Percentiles rank a stretch among this genome's conserved stretches.
Evolutionary conservation across 2,329 filamentous ascomycete genomes (phyloP).

Genomic region (Polytolypa hystricis): DNA sequence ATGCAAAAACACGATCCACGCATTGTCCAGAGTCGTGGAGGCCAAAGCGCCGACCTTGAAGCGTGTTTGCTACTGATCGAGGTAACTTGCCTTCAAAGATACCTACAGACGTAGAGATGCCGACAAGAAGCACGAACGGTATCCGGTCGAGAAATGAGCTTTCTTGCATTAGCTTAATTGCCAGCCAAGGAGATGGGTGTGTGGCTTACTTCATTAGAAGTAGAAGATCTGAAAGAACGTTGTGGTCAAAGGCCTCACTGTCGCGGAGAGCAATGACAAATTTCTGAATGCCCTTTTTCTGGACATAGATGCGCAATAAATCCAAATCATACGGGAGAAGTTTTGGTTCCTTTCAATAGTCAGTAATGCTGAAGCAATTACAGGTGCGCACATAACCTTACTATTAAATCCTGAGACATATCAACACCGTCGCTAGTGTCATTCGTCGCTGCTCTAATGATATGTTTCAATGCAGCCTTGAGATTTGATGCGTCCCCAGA

Average conservation of each 20-base stretch:
- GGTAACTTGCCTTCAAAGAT: conserved; percentile 50
- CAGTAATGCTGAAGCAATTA: conserved; percentile 5
- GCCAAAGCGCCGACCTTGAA: conserved; percentile 47
- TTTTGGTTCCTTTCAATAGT: conserved; percentile 23
- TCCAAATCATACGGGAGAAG: conserved; percentile 37
- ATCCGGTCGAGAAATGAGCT: conserved; percentile 52
- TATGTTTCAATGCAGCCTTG: conserved; percentile 36
- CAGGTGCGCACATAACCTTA: conserved; percentile 2
- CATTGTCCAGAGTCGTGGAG: conserved; percentile 38
- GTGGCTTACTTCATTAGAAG: conserved; percentile 29
- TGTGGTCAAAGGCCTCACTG: conserved; percentile 37
- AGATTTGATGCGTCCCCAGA: conserved; percentile 36
- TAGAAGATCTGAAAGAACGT: conserved; percentile 34
- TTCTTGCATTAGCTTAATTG: conserved; percentile 15
- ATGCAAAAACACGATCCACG: conserved; percentile 31
- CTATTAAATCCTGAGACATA: conserved; percentile 28
- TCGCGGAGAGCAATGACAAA: conserved; percentile 35
- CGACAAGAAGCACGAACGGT: conserved; percentile 48
- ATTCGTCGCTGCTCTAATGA: conserved; percentile 32
- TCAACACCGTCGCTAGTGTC: conserved; percentile 26
- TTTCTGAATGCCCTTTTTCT: conserved; percentile 25
- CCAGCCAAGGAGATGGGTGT: neutral
- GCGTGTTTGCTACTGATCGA: conserved; percentile 39
- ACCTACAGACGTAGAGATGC: conserved; percentile 52
- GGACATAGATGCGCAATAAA: conserved; percentile 32